These are phyloP conservation scores for Corylus heterophylla DNA, from an alignment of 306 rosid species.

Conservation along the genomic window DNA sequence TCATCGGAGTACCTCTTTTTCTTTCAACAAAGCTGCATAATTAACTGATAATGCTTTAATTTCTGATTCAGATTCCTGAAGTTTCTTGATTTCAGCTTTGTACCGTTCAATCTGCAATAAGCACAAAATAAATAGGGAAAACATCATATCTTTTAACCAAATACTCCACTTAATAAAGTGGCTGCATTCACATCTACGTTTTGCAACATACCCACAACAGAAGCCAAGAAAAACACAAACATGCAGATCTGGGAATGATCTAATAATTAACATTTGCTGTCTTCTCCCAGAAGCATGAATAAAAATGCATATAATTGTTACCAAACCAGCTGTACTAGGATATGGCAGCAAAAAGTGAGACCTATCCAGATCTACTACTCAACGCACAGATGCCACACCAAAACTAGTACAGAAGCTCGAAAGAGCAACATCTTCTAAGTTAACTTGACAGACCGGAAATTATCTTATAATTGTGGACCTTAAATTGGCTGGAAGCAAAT, in stretches of 20 bases:
- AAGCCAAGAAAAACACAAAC: background rate
- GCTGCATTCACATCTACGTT: background rate
- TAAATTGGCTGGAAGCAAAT: background rate
- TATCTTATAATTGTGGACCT: background rate
- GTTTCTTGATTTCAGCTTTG: conserved; percentile 77
- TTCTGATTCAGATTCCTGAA: conserved; percentile 91
- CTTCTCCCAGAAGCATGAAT: background rate
- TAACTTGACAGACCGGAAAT: background rate
- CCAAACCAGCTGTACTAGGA: background rate
- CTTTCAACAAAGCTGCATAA: conserved; percentile 90
- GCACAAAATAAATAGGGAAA: conserved; percentile 12
- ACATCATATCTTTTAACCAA: conserved; percentile 10
- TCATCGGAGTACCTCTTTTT: conserved; percentile 65
- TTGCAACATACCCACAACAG: background rate
- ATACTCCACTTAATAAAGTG: conserved; percentile 2
- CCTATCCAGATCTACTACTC: background rate
- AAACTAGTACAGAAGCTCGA: background rate
- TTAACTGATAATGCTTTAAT: conserved; percentile 85
- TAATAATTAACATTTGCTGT: background rate
- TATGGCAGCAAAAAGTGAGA: background rate
- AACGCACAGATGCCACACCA: background rate
- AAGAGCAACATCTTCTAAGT: background rate
- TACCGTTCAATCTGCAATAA: conserved; percentile 69
- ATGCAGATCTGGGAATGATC: background rate
- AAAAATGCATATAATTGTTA: background rate